A percentile compares a stretch with the other conserved stretches of the same genome.
These are phyloP conservation scores for Nothophaeocryptopus gaeumannii DNA, from an alignment of 2,329 filamentous ascomycete species.

Conservation along the genomic window DNA sequence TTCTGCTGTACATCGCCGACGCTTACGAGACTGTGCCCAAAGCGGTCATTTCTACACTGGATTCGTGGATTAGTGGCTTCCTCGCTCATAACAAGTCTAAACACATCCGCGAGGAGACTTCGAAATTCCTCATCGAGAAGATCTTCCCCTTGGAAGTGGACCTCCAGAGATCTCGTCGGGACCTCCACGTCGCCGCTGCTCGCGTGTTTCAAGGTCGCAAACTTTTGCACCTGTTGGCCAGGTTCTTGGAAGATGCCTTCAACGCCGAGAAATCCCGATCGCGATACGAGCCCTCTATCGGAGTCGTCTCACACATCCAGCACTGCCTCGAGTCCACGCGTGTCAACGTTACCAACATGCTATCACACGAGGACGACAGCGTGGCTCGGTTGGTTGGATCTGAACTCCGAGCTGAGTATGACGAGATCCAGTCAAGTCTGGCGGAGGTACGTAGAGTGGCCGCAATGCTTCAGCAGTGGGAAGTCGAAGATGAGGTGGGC, in stretches of 20 bases:
- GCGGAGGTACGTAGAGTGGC: no score
- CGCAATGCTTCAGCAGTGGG: no score
- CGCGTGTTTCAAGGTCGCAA: slow-evolving; percentile 9
- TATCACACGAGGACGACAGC: no score
- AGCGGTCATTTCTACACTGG: slow-evolving; percentile 12
- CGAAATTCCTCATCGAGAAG: slow-evolving; percentile 5
- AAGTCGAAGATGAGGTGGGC: no score
- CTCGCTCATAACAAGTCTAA: slow-evolving; percentile 11
- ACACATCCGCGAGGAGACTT: slow-evolving; percentile 5
- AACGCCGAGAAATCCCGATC: slow-evolving; percentile 3
- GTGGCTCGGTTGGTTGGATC: no score
- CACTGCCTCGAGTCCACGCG: background rate
- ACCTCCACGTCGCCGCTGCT: slow-evolving; percentile 3
- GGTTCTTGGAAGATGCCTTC: background rate
- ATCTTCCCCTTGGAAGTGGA: slow-evolving; percentile 9
- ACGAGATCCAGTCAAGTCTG: no score
- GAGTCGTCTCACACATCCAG: slow-evolving; percentile 3
- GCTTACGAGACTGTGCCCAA: slow-evolving; percentile 11
- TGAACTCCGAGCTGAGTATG: no score
- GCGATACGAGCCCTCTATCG: slow-evolving; percentile 10
- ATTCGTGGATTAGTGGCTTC: slow-evolving; percentile 12
- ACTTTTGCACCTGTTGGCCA: background rate
- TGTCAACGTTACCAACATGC: no score
- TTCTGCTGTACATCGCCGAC: slow-evolving; percentile 12
- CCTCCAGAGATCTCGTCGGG: slow-evolving; percentile 1